Evolutionary conservation across 495 filamentous ascomycete genomes (phyloP), one percentile per base, ranked within the genome.

Genomic region (Penicillium chermesinum): DNA sequence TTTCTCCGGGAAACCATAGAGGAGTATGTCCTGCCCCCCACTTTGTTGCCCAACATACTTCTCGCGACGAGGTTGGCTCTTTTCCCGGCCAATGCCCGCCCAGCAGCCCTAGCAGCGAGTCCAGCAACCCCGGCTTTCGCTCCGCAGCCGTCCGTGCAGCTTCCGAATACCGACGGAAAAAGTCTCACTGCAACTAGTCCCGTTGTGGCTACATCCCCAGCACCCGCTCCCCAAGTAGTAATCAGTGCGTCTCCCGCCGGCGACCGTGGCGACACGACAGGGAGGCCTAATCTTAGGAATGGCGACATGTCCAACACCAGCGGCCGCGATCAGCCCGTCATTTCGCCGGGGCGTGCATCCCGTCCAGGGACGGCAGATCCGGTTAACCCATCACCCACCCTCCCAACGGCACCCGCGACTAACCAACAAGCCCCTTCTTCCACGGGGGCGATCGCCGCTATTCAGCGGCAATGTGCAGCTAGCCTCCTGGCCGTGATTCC

Each of bases 1-100:
- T 82, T 91, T 52, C 78, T 95, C 52, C 85, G 84, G 47, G 74
- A 86, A 64, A 77, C 78, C 54, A 78, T 95, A 54, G 71, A 78
- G 51, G 73, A 75, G 43, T 72, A 80, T 57, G 62, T 94, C 48
- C 70, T 86, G 18, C 79, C 82, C 68, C 78, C 87, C 43, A 68
- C 76, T 48, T 74, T 82, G 56, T 74, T 93, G 44, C 87, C 89
- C 65, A 76, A 79, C 53, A 72, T 90, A 48, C 83, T 97, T 50
- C 79, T 82, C 59, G 77, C 75, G 46, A 74, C 82, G 56, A 83
- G 91, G 63, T 78, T 76, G 41, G 75, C 84, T 44, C 67, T 95
- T 36, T 95, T 95, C 63, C 89, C 91, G 20, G 80, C 84, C 69
- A 91, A 93, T 67, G 66, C 79, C 15, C 70, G 78, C 44, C 70